phyloP scores from a whole-genome alignment of 2,329 filamentous ascomycete genomes.

The Talaromyces marneffei region DNA sequence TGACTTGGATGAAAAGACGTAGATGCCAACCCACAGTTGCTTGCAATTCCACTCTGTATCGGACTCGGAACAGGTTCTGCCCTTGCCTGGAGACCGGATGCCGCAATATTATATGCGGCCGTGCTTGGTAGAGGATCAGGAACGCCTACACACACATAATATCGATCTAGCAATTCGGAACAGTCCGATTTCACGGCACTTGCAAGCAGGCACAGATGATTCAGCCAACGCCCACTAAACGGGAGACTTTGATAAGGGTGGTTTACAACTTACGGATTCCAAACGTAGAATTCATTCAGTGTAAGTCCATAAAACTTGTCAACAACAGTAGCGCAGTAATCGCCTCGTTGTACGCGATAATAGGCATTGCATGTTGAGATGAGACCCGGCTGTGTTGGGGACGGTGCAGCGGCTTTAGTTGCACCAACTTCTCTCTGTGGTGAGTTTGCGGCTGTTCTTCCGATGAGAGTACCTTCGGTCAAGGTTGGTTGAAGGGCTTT shows the following conservation, averaged over 20 bases:
- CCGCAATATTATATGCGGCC: not conserved
- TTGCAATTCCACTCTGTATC: conserved; percentile 15
- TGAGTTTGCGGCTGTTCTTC: not conserved
- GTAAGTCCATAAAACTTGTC: conserved; percentile 2
- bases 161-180: conserved; percentile 2
- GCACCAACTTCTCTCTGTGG: not conserved
- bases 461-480: not conserved
- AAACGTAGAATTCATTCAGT: conserved; percentile 5
- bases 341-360: conserved; percentile 3
- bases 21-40: conserved; percentile 8
- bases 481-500: not conserved
- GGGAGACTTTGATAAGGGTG: not conserved
- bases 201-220: not conserved
- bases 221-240: not conserved
- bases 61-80: conserved; percentile 15
- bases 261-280: conserved; percentile 7
- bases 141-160: conserved; percentile 12
- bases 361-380: conserved; percentile 5
- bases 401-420: not conserved
- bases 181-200: conserved; percentile 14
- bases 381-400: conserved; percentile 6
- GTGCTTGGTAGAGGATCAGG: not conserved
- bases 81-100: not conserved
- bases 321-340: conserved; percentile 2
- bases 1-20: not conserved